phyloP scores from a whole-genome alignment of 139 green algal species.

The Asterochloris erici region DNA sequence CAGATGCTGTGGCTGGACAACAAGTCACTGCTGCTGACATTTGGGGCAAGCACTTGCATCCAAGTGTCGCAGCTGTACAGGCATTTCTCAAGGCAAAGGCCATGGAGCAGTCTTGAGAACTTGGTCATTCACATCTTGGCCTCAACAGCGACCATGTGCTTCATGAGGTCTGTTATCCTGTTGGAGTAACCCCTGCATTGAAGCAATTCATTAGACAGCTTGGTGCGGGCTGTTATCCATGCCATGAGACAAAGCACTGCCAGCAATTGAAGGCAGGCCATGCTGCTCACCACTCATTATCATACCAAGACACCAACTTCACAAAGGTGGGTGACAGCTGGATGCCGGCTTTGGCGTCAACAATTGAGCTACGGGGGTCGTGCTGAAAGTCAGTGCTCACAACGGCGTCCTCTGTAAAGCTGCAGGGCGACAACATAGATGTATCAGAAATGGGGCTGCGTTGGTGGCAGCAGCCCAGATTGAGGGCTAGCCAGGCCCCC shows the following conservation, averaged over 20 bases:
- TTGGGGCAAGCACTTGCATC: too few species aligned
- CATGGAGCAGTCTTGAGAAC: too few species aligned
- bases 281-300: constrained; percentile 79
- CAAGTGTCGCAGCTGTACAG: too few species aligned
- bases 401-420: constrained; percentile 90
- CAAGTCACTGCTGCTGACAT: too few species aligned
- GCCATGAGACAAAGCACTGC: not conserved
- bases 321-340: constrained; percentile 84
- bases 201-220: not conserved
- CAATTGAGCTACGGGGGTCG: constrained; percentile 78
- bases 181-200: constrained; percentile 52
- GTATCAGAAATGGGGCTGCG: not conserved
- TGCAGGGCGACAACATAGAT: constrained; percentile 3
- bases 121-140: too few species aligned
- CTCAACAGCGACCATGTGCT: constrained; percentile 41
- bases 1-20: too few species aligned
- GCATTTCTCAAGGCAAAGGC: too few species aligned
- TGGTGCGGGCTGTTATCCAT: not conserved
- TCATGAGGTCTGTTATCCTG: constrained; percentile 51
- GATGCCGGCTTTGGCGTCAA: constrained; percentile 91
- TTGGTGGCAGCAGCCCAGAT: too few species aligned
- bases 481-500: too few species aligned
- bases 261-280: constrained; percentile 10
- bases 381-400: constrained; percentile 89
- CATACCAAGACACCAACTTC: constrained; percentile 96